phyloP scores from a whole-genome alignment of 495 filamentous ascomycete genomes.

The Podospora sp. region DNA sequence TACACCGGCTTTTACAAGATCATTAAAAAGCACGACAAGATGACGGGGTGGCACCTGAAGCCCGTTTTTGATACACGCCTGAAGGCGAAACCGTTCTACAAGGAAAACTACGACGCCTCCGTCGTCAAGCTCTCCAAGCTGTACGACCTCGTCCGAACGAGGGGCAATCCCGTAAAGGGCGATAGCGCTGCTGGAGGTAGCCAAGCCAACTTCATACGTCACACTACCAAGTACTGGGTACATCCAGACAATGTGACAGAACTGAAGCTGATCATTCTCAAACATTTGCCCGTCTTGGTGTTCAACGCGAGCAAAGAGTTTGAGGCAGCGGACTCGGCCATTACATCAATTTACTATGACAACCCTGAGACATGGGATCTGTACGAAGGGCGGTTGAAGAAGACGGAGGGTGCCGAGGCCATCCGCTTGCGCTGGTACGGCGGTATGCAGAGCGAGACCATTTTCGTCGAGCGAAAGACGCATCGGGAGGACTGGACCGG shows the following conservation, averaged over 20 bases:
- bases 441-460: constrained; percentile 88
- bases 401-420: constrained; percentile 96
- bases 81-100: constrained; percentile 96
- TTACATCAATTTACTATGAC: constrained; percentile 98
- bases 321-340: constrained; percentile 82
- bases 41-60: constrained; percentile 89
- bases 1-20: constrained; percentile 99
- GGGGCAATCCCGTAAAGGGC: constrained; percentile 88
- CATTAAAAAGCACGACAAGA: constrained; percentile 99
- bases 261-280: constrained; percentile 93
- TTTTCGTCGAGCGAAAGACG: constrained; percentile 97
- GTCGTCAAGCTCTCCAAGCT: constrained; percentile 94
- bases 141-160: constrained; percentile 90
- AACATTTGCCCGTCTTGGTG: constrained; percentile 95
- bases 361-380: constrained; percentile 91
- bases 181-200: constrained; percentile 87
- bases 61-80: constrained; percentile 92
- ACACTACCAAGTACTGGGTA: constrained; percentile 99
- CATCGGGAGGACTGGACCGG: constrained; percentile 99
- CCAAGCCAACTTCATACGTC: constrained; percentile 94
- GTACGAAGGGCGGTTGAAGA: constrained; percentile 91
- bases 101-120: constrained; percentile 96
- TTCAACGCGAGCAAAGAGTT: constrained; percentile 99
- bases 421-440: constrained; percentile 98
- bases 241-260: constrained; percentile 99